Evolutionary conservation across 148 eudicot genomes (phyloP), one percentile per base, ranked within the genome.

Genomic region (Drosera capensis): DNA sequence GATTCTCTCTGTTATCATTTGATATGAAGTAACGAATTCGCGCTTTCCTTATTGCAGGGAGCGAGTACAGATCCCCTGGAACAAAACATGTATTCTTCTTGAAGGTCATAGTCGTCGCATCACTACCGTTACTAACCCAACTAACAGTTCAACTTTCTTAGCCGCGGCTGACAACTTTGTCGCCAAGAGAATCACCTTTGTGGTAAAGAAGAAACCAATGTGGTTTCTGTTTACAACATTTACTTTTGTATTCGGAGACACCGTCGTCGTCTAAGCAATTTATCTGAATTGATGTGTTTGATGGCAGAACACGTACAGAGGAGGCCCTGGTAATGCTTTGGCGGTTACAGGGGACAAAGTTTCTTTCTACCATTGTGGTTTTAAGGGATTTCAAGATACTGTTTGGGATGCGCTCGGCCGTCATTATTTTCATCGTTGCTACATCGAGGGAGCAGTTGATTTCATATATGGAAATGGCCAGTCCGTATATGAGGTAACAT

Each of bases 401-500:
- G 7, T 64, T 0, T 56, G 57, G 63, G 61, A 42, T 21, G 56
- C 1, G n/a, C 1, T 1, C 1, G 63, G 63, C 14, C 68, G 58
- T 8, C 68, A 56, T 40, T 64, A 5, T 19, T 64, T 29, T 48
- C 29, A 57, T 0, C 14, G 35, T 14, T 57, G 54, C 14, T 51
- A 37, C 18, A 51, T 56, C 19, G 43, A 63, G 50, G 62, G 68
- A 0, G 68, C 57, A 6, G 14, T 63, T 20, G 68, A 63, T 38
- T 63, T 63, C 28, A 63, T 63, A 22, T 63, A 57, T 57, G 68
- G 68, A 7, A 20, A 8, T 12, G 68, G 57, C 39, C 57, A 49
- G 40, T 56, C 68, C 0, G 14, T 44, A 14, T 63, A 43, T 20
- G 52, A 56, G 62, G 68, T 63, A 62, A 24, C 2, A 1, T 37